Base-by-base conservation (phyloP, 306 rosid species). In the Coriaria nepalensis region DNA sequence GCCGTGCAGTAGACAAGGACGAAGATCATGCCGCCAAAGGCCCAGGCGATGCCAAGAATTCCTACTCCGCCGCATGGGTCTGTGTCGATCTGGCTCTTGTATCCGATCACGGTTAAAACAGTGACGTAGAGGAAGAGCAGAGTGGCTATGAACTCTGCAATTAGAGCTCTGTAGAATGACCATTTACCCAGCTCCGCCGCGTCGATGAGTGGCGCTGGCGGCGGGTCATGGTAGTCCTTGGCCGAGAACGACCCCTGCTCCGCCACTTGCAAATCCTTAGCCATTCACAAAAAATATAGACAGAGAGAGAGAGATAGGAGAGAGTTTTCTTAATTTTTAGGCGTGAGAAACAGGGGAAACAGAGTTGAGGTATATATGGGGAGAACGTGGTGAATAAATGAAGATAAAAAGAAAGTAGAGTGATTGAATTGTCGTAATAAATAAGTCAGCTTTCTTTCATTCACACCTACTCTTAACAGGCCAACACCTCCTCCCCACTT, bases 1-100 rank as follows among this genome's bases (percentile, higher is more conserved):
- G 88, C 95, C 35, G 95, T 90, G 78, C 96, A 85, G 87, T 90
- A 90, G 55, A 90, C 98, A 40, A 90, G 94, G 45, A 85, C 43
- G 61, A 85, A 90, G 71, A 90, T 90, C 98, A 90, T 90, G 79
- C 98, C 98, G 5, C 88, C 88, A 10, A 80, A 80, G 45, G 83
- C 69, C 88, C 88, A 80, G 29, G 88, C 80, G 55, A 80, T 67
- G 0, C 88, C 88, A 35, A 80, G 83, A 54, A 53, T 20, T 6
- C 88, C 88, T 40, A 80, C 88, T 5, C 88, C 88, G 6, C 60
- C 78, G 51, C 88, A 76, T 6, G 33, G 13, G 40, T 64, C 69
- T 13, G 52, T 65, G 11, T 38, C 78, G 43, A 49, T 45, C 71
- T 80, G 83, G 47, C 49, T 49, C 12, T 33, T 80, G 69, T 80